A percentile compares a stretch with the other conserved stretches of the same genome.
Conservation (phyloP, 768 basidiomycete species). For the Collybia nuda region DNA sequence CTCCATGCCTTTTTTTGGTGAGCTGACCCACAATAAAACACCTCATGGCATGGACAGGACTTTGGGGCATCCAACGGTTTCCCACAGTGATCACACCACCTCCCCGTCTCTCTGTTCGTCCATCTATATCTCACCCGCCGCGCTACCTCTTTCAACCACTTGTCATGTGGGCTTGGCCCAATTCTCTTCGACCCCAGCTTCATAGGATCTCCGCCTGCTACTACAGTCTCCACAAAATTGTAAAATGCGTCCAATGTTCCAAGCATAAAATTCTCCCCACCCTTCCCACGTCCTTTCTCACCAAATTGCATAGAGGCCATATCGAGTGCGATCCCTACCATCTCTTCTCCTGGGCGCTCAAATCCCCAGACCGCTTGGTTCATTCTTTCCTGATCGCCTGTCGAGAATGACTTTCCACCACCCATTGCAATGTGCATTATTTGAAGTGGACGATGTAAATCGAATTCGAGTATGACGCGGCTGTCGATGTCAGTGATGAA, state of each 20-base stretch:
- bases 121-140: constrained; percentile 1
- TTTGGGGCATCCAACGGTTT: not conserved
- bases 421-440: too few species aligned
- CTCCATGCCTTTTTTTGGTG: too few species aligned
- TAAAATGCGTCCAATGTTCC: not conserved
- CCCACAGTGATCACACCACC: not conserved
- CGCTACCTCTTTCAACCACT: constrained; percentile 2
- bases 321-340: constrained; percentile 13
- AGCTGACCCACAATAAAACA: too few species aligned
- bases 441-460: too few species aligned
- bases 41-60: too few species aligned
- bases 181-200: not conserved
- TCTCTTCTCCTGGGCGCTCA: constrained; percentile 10
- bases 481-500: too few species aligned
- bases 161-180: not conserved
- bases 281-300: not conserved
- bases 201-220: not conserved
- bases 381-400: too few species aligned
- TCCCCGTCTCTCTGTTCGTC: not conserved
- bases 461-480: too few species aligned
- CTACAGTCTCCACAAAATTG: not conserved
- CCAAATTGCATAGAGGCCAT: constrained; percentile 5
- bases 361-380: not conserved
- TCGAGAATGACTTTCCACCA: too few species aligned
- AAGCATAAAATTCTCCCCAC: not conserved